Evolutionary conservation across 352 stramenopile species (phyloP), one percentile per base, ranked within the genome.

Genomic region (Stephanocyclus meneghinianus): DNA sequence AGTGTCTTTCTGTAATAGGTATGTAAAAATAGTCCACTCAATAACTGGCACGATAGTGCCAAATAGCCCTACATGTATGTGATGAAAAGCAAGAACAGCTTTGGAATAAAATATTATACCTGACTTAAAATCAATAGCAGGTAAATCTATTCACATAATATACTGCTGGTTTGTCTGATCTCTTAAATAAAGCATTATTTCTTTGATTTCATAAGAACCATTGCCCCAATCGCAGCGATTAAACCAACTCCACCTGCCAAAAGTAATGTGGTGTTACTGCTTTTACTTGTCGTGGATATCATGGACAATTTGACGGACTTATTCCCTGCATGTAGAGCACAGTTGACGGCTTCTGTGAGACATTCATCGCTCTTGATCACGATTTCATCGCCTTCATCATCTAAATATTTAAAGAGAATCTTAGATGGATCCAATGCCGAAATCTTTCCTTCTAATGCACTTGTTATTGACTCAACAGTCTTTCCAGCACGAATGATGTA

Each of bases 321-420:
- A 48, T 84, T 82, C 2, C 82, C 87, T 47, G 86, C 69, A 40
- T 79, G 75, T 30, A 73, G n/a, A 35, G 82, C 74, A 50, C 83
- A 48, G 13, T 71, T 64, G 11, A 91, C 74, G 44, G 90, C 87
- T 79, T 94, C 90, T 35, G 74, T 69, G 13, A 94, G 64, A 83
- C 89, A 86, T 59, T 91, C 87, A 69, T 94, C 84, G 60, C 75
- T 89, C 30, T 81, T 93, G 44, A 94, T 85, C 16, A 91, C 47
- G 61, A 94, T 89, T 65, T 81, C 76, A 78, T 94, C 90, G 10
- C 89, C 88, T 75, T 94, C 90, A 29, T 94, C 88, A 59, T 94
- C 90, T 47, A 87, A 77, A 76, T 92, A 94, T 72, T 91, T 88
- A 26, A 94, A 81, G n/a, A 74, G 40, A 57, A 89, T 77, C 16